Percentiles rank a stretch among this genome's conserved stretches.
Conservation (phyloP, 208 protist species). For the Novymonas esmeraldas region DNA sequence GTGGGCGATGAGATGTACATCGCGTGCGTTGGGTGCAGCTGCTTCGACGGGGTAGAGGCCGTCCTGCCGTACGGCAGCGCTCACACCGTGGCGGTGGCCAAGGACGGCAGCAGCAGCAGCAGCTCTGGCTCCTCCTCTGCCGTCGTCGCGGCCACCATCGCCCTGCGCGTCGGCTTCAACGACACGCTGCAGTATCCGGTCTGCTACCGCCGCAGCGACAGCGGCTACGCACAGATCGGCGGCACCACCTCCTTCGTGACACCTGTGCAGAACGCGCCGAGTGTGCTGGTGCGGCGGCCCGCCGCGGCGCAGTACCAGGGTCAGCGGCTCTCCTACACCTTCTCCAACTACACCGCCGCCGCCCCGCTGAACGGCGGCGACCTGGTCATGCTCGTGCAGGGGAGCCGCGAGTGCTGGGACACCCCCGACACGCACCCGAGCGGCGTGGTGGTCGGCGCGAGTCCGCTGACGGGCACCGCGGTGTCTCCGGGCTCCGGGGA, state of each 20-base stretch:
- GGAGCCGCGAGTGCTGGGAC: slow-evolving; percentile 77
- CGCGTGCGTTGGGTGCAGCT: slow-evolving; percentile 71
- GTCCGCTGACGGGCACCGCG: slow-evolving; percentile 25
- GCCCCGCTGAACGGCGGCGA: slow-evolving; percentile 42
- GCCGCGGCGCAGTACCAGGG: slow-evolving; percentile 62
- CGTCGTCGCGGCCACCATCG: slow-evolving; percentile 18
- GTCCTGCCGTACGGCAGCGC: slow-evolving; percentile 70
- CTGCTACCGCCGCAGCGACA: slow-evolving; percentile 79
- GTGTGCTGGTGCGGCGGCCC: slow-evolving; percentile 34
- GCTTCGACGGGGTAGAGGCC: slow-evolving; percentile 57
- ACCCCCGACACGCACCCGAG: slow-evolving; percentile 24
- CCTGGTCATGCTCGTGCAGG: slow-evolving; percentile 70
- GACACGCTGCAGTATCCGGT: slow-evolving; percentile 54
- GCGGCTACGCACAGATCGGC: slow-evolving; percentile 77
- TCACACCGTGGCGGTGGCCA: slow-evolving; percentile 20
- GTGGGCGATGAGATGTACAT: slow-evolving; percentile 62
- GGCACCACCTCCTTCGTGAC: slow-evolving; percentile 28
- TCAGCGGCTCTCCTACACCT: slow-evolving; percentile 70
- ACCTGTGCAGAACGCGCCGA: slow-evolving; percentile 52
- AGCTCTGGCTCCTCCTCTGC: slow-evolving; percentile 8
- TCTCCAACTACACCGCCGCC: slow-evolving; percentile 41
- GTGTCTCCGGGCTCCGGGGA: slow-evolving; percentile 13
- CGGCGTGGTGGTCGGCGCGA: slow-evolving; percentile 45
- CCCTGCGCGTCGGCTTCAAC: slow-evolving; percentile 72
- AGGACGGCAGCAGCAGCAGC: no score